phyloP scores from a whole-genome alignment of 805 yeast genomes.

The Metschnikowia lunata region DNA sequence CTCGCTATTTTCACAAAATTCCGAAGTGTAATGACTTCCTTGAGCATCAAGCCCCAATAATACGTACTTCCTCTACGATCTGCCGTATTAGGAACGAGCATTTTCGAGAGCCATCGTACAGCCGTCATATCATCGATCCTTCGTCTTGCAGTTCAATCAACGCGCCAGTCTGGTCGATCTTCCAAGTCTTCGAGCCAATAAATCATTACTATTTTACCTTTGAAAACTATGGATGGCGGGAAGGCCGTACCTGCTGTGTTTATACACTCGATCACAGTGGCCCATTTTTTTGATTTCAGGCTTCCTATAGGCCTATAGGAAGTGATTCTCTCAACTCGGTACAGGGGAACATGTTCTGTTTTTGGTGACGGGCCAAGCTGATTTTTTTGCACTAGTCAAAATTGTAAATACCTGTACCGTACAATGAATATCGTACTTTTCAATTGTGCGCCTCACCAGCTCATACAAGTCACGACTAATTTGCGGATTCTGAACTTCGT shows the following conservation, averaged over 20 bases:
- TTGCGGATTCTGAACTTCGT: too few relatives aligned
- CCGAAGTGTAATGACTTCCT: not conserved
- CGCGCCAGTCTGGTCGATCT: not conserved
- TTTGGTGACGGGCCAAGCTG: too few relatives aligned
- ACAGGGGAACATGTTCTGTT: too few relatives aligned
- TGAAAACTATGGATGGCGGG: not conserved
- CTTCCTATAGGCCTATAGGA: too few relatives aligned
- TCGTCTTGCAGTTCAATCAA: not conserved
- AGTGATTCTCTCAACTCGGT: too few relatives aligned
- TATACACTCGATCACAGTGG: not conserved
- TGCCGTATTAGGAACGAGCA: not conserved
- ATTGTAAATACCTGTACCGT: too few relatives aligned
- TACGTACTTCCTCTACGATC: not conserved
- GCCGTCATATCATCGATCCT: not conserved
- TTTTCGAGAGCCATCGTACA: not conserved
- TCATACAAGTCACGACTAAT: too few relatives aligned
- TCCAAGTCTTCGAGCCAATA: not conserved
- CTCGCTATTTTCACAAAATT: not conserved
- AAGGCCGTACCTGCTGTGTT: not conserved
- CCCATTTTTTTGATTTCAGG: not conserved
- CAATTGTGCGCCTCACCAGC: too few relatives aligned
- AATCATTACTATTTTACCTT: not conserved
- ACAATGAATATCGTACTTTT: too few relatives aligned
- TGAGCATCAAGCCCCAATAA: not conserved
- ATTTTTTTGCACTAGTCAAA: too few relatives aligned